Base-by-base conservation (phyloP, 179 eudicot species). In the Corrigiola litoralis region DNA sequence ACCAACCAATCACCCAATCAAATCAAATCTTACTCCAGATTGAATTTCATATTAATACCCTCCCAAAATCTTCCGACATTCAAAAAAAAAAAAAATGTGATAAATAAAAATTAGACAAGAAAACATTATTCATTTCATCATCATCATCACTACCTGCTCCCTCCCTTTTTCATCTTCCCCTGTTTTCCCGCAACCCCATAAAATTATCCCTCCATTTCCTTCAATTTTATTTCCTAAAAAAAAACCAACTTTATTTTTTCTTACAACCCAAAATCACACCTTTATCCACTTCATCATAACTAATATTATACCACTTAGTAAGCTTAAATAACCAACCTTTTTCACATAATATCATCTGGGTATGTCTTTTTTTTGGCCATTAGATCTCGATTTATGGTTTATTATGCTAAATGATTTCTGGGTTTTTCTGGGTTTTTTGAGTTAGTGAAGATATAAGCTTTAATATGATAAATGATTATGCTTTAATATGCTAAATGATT, bases 131-230 rank as follows among this genome's bases (percentile, higher is more conserved):
- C n/a, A n/a, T n/a, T n/a, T n/a, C n/a, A 37, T 27, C 6, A 28
- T 36, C 57, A 57, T 34, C 45, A 11, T 21, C 61, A 0, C 2
- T 53, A 6, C 18, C 10, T 44, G 2, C 8, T n/a, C 11, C 37
- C 64, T 24, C 31, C 58, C 38, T 38, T 41, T 10, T 6, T 3
- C 61, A 34, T 34, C 61, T 0, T 56, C 59, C 60, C 52, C 67
- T 40, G 44, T 69, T 69, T n/a, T 69, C 73, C 40, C 73, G 73
- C 73, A 58, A 18, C 61, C 58, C 21, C 38, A 53, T 27, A 42
- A 66, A 66, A n/a, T n/a, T n/a, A 53, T 40, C 50, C 58, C 68
- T 36, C 13, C 31, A 58, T 13, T 44, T 18, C 5, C 42, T 6
- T 33, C 16, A 2, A 25, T 27, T 4, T 23, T 23, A 18, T 34